Base-by-base conservation (phyloP, 78 protist species). In the Cavenderia fasciculata region DNA sequence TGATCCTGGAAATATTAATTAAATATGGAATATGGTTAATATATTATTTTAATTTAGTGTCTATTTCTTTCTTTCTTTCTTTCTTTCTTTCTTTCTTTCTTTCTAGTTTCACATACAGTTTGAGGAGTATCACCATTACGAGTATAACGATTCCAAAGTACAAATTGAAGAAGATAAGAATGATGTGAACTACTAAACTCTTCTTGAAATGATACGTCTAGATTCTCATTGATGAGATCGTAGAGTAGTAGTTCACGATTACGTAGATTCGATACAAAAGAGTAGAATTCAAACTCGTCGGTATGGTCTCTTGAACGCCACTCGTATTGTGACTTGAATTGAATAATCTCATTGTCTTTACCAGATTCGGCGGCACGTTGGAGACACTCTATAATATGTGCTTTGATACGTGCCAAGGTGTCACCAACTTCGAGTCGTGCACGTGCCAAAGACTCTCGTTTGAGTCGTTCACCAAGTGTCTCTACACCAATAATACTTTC, bases 151-250 rank as follows among this genome's bases (percentile, higher is more conserved):
- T 76, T 56, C 78, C 78, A 82, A 68, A 82, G 68, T 16, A 78
- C 57, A 1, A 82, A 46, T 54, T 82, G 90, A 16, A 82, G 52
- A 36, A 82, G 33, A 68, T 82, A 82, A 44, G 90, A 82, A 33
- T 82, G 90, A 68, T 82, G 59, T 43, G 41, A 66, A 8, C 74
- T 61, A 43, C 90, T 66, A 68, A 82, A 82, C 12, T 82, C 90
- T 57, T 82, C 90, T 1, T 71, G 52, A 43, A 82, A 82, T 25
- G 72, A 49, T 16, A 82, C 90, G 54, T 82, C 90, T 14, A 82
- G 46, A 68, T 54, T 54, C 27, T 82, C 90, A 43, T 82, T 65
- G 52, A 68, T 56, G 10, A 82, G 61, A 5, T 82, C 90, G 1
- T 46, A 44, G 0, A 82, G 40, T 8, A 82, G 74, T 43, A 82